These are phyloP conservation scores for Prunus salicina DNA, from an alignment of 306 rosid genomes.

Conservation along the genomic window DNA sequence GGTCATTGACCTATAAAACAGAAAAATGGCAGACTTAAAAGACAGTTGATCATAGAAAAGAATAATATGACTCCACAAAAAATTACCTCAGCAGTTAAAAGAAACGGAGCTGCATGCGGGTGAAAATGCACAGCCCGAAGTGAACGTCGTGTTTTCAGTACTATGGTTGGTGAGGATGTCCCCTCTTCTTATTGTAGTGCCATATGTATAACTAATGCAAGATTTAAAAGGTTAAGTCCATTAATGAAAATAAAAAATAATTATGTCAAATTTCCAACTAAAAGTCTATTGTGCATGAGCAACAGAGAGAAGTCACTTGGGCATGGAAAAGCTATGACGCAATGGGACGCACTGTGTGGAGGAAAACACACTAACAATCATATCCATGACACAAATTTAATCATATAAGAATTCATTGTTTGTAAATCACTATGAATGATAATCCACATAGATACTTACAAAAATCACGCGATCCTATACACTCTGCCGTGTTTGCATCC, in stretches of 20 bases:
- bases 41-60: slow-evolving; percentile 11
- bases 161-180: slow-evolving; percentile 74
- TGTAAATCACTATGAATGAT: not conserved
- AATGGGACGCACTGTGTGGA: slow-evolving; percentile 77
- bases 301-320: slow-evolving; percentile 85
- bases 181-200: slow-evolving; percentile 81
- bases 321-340: slow-evolving; percentile 99
- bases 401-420: not conserved
- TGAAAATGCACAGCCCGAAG: slow-evolving; percentile 98
- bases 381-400: not conserved
- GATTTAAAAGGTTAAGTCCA: slow-evolving; percentile 22
- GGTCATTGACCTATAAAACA: slow-evolving; percentile 82
- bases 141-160: slow-evolving; percentile 83
- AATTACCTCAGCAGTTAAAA: slow-evolving; percentile 89
- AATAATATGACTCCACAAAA: slow-evolving; percentile 13
- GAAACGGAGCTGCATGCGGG: slow-evolving; percentile 88
- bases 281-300: too few relatives aligned
- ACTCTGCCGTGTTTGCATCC: slow-evolving; percentile 88
- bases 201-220: slow-evolving; percentile 78
- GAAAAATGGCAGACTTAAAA: slow-evolving; percentile 12
- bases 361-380: slow-evolving; percentile 21
- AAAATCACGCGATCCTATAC: slow-evolving; percentile 83
- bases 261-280: slow-evolving; percentile 22
- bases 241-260: slow-evolving; percentile 1
- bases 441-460: slow-evolving; percentile 43